A percentile compares a stretch with the other conserved stretches of the same genome.
phyloP scores from a whole-genome alignment of 108 stramenopile species.

The Nitzschia inconspicua region DNA sequence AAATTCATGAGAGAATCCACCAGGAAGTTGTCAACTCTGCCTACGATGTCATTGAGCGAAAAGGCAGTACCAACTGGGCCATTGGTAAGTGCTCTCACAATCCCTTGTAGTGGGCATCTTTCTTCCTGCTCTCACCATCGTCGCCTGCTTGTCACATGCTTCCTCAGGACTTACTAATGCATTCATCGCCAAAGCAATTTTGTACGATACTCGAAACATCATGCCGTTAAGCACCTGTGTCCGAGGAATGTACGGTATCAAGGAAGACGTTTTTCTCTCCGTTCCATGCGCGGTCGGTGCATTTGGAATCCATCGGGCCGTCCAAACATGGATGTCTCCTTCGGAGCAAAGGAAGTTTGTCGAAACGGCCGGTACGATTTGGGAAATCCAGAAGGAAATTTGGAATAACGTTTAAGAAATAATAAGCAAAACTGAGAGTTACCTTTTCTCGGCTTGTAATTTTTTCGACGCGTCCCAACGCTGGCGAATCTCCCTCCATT shows the following conservation, averaged over 20 bases:
- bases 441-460: too few species aligned
- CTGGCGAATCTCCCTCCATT: too few species aligned
- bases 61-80: slow-evolving; percentile 55
- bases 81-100: background rate
- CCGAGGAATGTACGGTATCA: slow-evolving; percentile 40
- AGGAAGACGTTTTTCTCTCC: slow-evolving; percentile 44
- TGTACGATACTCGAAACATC: slow-evolving; percentile 37
- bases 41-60: slow-evolving; percentile 38
- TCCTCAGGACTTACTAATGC: slow-evolving; percentile 36
- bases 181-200: slow-evolving; percentile 32
- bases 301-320: slow-evolving; percentile 24
- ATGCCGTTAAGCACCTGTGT: slow-evolving; percentile 46
- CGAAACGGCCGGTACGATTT: slow-evolving; percentile 25
- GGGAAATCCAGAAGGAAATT: slow-evolving; percentile 36
- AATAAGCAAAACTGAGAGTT: too few species aligned
- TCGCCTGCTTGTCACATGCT: too few species aligned
- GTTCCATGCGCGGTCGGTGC: slow-evolving; percentile 35
- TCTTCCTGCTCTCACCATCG: slow-evolving; percentile 16
- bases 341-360: slow-evolving; percentile 26
- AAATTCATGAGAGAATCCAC: slow-evolving; percentile 31
- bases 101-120: background rate
- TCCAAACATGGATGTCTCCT: slow-evolving; percentile 20
- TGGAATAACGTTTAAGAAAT: slow-evolving; percentile 35
- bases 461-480: too few species aligned
- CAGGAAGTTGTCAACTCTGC: slow-evolving; percentile 37